phyloP scores from a whole-genome alignment of 106 monocot genomes.

The Platanthera guangdongensis region DNA sequence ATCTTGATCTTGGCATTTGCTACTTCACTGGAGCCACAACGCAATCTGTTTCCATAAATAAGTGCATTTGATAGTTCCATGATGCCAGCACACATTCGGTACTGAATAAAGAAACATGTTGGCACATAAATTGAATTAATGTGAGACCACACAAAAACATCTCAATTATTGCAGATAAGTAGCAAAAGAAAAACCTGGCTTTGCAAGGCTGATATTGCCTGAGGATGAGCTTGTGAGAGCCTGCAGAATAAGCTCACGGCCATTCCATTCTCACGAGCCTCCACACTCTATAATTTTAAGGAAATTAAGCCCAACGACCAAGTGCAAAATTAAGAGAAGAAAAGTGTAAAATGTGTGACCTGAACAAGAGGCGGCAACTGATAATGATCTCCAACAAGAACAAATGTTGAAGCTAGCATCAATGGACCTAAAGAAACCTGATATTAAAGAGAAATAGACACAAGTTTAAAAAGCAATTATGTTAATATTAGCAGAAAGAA shows the following conservation, averaged over 20 bases:
- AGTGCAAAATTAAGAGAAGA: not conserved
- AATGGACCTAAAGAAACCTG: slow-evolving; percentile 94
- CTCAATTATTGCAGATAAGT: not conserved
- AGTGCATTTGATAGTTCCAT: slow-evolving; percentile 92
- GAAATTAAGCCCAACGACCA: slow-evolving; percentile 3
- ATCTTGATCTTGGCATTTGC: slow-evolving; percentile 67
- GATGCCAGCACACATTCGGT: slow-evolving; percentile 89
- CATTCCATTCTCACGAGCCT: slow-evolving; percentile 93
- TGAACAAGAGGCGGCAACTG: slow-evolving; percentile 96
- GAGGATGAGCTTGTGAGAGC: slow-evolving; percentile 95
- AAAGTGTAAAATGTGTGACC: slow-evolving; percentile 20
- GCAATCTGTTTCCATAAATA: slow-evolving; percentile 88
- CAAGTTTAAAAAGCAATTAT: too few species aligned
- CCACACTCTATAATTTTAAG: slow-evolving; percentile 56
- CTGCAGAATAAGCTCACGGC: slow-evolving; percentile 83
- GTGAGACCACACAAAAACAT: not conserved
- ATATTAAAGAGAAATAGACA: too few species aligned
- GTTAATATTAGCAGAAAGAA: not conserved
- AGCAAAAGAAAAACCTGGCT: slow-evolving; percentile 63
- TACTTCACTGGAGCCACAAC: slow-evolving; percentile 81
- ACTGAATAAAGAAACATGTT: slow-evolving; percentile 40
- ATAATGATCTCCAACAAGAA: slow-evolving; percentile 98
- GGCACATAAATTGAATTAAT: not conserved
- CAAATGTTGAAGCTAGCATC: slow-evolving; percentile 93
- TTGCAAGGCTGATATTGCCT: slow-evolving; percentile 85